Conservation (phyloP, 306 rosid species). For the Lathyrus aphaca region DNA sequence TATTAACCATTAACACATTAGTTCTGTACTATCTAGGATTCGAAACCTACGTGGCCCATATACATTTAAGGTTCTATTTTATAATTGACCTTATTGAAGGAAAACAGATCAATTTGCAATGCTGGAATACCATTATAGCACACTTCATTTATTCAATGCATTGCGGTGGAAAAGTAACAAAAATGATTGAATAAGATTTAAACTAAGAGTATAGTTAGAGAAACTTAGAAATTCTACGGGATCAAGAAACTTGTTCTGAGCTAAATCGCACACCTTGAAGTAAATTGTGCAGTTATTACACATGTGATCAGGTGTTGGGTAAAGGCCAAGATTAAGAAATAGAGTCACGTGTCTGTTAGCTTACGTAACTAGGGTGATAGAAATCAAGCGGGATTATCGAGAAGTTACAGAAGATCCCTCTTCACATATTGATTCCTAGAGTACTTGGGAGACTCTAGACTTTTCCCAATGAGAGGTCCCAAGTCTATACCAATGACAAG, state of each 20-base stretch:
- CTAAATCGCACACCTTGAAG: neutral
- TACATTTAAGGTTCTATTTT: neutral
- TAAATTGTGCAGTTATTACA: neutral
- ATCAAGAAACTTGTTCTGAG: neutral
- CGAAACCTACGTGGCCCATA: neutral
- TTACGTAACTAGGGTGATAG: neutral
- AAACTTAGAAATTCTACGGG: neutral
- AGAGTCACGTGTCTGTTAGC: neutral
- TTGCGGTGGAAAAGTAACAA: neutral
- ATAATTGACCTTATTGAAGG: neutral
- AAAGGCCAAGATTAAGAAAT: neutral
- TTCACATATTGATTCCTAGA: neutral
- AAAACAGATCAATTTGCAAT: slow-evolving; percentile 15
- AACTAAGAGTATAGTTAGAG: neutral
- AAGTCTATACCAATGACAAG: neutral
- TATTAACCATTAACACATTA: neutral
- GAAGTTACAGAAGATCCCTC: neutral
- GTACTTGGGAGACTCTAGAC: neutral
- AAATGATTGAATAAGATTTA: no score
- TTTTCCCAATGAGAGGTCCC: neutral
- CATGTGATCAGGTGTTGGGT: neutral
- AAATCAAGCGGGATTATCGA: neutral
- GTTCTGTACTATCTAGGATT: neutral
- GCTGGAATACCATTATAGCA: neutral
- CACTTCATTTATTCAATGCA: slow-evolving; percentile 14